Base-by-base conservation (phyloP, 2,329 filamentous ascomycete species). In the Penicillium sp. region DNA sequence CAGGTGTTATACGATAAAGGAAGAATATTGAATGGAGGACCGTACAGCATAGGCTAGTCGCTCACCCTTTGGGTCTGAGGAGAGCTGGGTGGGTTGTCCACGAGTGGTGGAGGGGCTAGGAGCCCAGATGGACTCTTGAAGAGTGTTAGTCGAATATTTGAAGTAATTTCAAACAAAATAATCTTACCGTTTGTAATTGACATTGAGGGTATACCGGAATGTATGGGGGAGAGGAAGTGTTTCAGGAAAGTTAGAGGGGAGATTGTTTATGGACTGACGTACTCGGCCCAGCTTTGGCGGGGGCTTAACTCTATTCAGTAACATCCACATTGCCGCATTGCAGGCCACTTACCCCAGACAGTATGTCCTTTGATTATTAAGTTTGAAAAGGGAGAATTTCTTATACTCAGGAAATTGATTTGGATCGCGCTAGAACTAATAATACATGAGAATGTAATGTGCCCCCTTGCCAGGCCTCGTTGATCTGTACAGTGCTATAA, bases 41-140 rank as follows among this genome's bases (percentile, higher is more conserved):
- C 87, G 75, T 82, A 96, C 92, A 59, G 93, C 91, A 76, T 99
- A 99, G 58, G 91, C 90, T 78, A 99, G 88, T 64, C 91, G 86
- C 78, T 97, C 89, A 64, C 95, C 93, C 76, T 96, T 96, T 61
- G 88, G 78, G 75, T 98, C 93, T 44, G 87, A 85, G 37, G 91
- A 96, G 49, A 99, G 87, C 71, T 91, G 91, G 13, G 93, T 97
- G 58, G 93, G 89, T 73, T 93, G 89, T 57, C 93, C 93, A 65
- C 95, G 87, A 55, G 85, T 87, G 27, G 93, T 97, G 55, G 86
- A 87, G 53, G 95, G 95, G 62, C 89, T 85, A 29, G 95, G 89
- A 46, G 93, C 95, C 76, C 96, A 89, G 68, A 96, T 93, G 74
- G 82, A 81, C 62, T 86, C 86, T 88, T 22, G 6, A 22, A 13